phyloP scores from a whole-genome alignment of 768 basidiomycete genomes.

The Tylopilus rubrobrunneus region DNA sequence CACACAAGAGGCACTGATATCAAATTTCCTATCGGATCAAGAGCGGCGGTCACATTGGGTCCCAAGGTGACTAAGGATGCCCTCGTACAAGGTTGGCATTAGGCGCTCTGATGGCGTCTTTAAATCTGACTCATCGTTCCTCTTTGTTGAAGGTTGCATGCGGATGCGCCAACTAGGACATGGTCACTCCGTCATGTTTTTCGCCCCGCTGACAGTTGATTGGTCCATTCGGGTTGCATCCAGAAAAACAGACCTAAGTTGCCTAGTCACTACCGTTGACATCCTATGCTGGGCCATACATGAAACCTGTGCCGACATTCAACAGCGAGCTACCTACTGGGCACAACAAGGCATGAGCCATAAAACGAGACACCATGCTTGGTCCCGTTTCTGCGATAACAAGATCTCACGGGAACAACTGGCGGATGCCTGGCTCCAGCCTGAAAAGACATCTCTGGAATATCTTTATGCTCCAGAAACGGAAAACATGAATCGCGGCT shows the following conservation, averaged over 20 bases:
- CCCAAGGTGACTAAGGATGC: slow-evolving; percentile 34
- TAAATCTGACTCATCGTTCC: too few species aligned
- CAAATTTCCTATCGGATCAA: slow-evolving; percentile 26
- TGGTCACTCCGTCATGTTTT: slow-evolving; percentile 44
- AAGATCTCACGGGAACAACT: neutral
- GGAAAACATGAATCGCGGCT: neutral
- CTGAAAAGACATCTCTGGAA: neutral
- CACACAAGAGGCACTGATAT: slow-evolving; percentile 33
- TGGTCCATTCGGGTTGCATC: slow-evolving; percentile 28
- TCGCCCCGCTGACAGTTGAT: slow-evolving; percentile 39
- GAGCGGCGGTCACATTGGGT: slow-evolving; percentile 13
- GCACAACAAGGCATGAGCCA: slow-evolving; percentile 24
- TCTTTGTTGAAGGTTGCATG: slow-evolving; percentile 51
- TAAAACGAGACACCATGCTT: neutral
- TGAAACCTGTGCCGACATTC: slow-evolving; percentile 28
- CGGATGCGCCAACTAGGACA: slow-evolving; percentile 44
- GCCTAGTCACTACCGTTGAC: slow-evolving; percentile 16
- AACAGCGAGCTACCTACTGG: neutral
- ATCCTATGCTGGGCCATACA: slow-evolving; percentile 23
- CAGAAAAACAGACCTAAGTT: slow-evolving; percentile 1
- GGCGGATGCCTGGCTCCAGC: neutral
- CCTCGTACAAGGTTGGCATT: slow-evolving; percentile 29
- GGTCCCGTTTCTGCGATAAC: neutral
- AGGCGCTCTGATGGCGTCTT: too few species aligned
- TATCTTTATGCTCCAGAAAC: neutral